A percentile compares a stretch with the other conserved stretches of the same genome.
phyloP scores from a whole-genome alignment of 78 protist species.

The Capsaspora owczarzaki region DNA sequence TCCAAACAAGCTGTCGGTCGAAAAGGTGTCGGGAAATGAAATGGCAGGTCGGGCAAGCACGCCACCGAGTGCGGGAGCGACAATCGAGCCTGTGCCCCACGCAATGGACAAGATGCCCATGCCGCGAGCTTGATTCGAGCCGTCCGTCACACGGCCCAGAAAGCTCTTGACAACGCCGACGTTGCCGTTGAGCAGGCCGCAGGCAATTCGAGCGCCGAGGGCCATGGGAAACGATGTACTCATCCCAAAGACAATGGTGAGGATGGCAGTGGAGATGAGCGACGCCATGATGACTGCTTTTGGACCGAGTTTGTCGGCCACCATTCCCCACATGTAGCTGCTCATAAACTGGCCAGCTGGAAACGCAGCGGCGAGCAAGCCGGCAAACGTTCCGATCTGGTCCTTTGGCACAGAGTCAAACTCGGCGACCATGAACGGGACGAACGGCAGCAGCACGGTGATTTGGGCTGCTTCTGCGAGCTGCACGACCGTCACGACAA shows the following conservation, averaged over 20 bases:
- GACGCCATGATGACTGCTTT: background rate
- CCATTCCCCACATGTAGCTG: background rate
- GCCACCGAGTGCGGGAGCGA: conserved; percentile 53
- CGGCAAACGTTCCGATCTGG: conserved; percentile 1
- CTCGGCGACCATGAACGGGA: background rate
- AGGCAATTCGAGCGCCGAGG: conserved; percentile 14
- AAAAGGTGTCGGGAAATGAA: conserved; percentile 13
- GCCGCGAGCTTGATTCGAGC: conserved; percentile 25
- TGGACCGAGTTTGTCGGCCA: background rate
- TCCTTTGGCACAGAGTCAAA: background rate
- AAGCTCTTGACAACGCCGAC: conserved; percentile 33
- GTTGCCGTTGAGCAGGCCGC: conserved; percentile 48
- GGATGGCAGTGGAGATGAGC: conserved; percentile 19
- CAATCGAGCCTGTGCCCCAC: conserved; percentile 40
- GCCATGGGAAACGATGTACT: conserved; percentile 23
- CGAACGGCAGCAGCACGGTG: background rate
- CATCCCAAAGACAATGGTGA: conserved; percentile 16
- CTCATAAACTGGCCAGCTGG: background rate
- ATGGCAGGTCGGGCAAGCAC: conserved; percentile 25
- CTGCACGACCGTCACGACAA: background rate
- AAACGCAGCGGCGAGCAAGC: background rate
- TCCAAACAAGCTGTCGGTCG: conserved; percentile 4
- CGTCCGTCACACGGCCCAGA: conserved; percentile 40
- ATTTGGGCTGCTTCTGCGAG: background rate
- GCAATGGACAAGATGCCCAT: conserved; percentile 25